Evolutionary conservation across 23 red algal species (phyloP), one percentile per base, ranked within the genome.

Genomic region (Agarophyton chilense): DNA sequence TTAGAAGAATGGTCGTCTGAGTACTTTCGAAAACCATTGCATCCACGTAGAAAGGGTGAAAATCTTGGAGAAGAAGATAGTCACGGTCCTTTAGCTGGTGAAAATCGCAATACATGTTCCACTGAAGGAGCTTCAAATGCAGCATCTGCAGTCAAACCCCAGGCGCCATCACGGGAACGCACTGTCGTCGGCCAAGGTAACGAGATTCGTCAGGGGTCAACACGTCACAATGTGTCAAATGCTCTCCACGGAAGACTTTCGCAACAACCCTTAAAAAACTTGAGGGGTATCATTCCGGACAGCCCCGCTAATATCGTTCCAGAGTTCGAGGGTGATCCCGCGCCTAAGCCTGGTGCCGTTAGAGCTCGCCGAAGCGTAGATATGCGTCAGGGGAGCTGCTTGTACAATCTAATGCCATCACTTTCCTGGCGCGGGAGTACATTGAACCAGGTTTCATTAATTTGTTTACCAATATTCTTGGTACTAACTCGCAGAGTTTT

Each of bases 381-480:
- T 95, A 95, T 56, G 92, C 92, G 13, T 95, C 92, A 5, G 92
- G 92, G 28, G 92, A 95, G 66, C 84, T 95, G 26, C 71, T 95
- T 66, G 64, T 95, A 25, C 92, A 82, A 42, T 95, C 85, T 11
- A 82, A 63, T 78, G 24, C 82, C 26, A 80, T 78, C 39, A 86
- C 92, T 19, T 34, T 90, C 75, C 43, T 95, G 25, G 92, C 71
- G 12, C 83, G 92, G 5, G 92, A 95, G n/a, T 95, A 88, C 54
- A 81, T 76, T 19, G 92, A 86, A 84, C 82, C 92, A 24, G 92
- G 92, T 45, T 95, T 95, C 63, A 54, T 80, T 4, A 67, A 65
- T 45, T 83, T 87, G 22, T 84, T 81, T 42, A 68, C 79, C 34
- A 86, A 86, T 42, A 32, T 95, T 16, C 83, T 95, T 49, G 92